Evolutionary conservation across 371 early-diverging fungal species (phyloP).

Genomic region (Mucor mucedo): DNA sequence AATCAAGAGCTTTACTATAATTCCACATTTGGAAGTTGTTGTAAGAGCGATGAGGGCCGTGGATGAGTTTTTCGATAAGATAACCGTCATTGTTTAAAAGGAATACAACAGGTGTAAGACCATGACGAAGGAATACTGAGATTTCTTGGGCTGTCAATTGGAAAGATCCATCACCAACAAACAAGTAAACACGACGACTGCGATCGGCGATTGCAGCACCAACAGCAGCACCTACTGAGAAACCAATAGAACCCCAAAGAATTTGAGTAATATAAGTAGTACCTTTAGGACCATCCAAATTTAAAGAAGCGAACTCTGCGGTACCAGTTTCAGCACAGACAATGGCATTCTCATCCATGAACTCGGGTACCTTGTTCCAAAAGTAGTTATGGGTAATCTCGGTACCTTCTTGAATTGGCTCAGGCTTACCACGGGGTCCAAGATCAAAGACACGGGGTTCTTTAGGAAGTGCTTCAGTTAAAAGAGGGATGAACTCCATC

Average conservation of each 20-base stretch:
- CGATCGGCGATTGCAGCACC: slow-evolving; percentile 45
- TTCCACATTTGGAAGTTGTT: slow-evolving; percentile 60
- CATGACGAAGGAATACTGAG: slow-evolving; percentile 55
- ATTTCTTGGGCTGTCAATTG: slow-evolving; percentile 57
- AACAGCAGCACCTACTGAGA: slow-evolving; percentile 39
- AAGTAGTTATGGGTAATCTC: slow-evolving; percentile 51
- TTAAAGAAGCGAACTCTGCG: slow-evolving; percentile 49
- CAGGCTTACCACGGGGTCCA: slow-evolving; percentile 33
- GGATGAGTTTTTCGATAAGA: slow-evolving; percentile 56
- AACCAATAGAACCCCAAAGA: slow-evolving; percentile 56
- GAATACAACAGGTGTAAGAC: slow-evolving; percentile 51
- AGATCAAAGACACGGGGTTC: slow-evolving; percentile 29
- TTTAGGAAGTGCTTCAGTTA: slow-evolving; percentile 39
- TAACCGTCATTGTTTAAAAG: slow-evolving; percentile 62
- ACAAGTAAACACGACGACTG: slow-evolving; percentile 40
- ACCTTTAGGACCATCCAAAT: slow-evolving; percentile 41
- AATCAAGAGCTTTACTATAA: slow-evolving; percentile 50
- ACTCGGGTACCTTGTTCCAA: slow-evolving; percentile 47
- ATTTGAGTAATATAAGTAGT: slow-evolving; percentile 44
- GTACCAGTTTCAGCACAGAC: slow-evolving; percentile 62
- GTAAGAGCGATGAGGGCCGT: slow-evolving; percentile 51
- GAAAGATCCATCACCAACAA: slow-evolving; percentile 63
- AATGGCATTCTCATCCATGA: slow-evolving; percentile 39
- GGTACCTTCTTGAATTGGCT: slow-evolving; percentile 25
- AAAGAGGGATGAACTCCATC: slow-evolving; percentile 40